Percentiles rank a stretch among this genome's conserved stretches.
phyloP scores from a whole-genome alignment of 805 yeast species.

The Candida chauliodis region DNA sequence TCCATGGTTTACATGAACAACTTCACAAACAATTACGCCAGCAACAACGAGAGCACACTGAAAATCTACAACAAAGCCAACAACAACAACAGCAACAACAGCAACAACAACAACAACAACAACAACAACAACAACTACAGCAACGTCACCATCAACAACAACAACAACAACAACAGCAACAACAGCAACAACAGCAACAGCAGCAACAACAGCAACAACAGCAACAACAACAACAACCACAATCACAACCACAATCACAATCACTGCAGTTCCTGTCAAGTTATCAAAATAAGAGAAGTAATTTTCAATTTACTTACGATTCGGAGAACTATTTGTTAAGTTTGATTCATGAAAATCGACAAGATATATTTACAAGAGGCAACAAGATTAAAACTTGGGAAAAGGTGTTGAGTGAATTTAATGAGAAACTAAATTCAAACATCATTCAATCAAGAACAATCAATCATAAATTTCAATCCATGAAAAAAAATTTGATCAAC shows the following conservation, averaged over 20 bases:
- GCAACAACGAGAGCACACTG: slow-evolving; percentile 3
- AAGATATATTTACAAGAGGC: slow-evolving; percentile 24
- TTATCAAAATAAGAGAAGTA: slow-evolving; percentile 11
- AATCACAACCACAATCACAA: not conserved
- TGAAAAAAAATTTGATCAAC: slow-evolving; percentile 19
- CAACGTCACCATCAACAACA: no score
- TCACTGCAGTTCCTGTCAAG: not conserved
- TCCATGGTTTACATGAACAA: not conserved
- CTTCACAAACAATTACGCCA: not conserved
- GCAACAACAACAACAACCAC: not conserved
- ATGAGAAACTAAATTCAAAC: slow-evolving; percentile 13
- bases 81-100: not conserved
- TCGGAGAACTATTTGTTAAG: slow-evolving; percentile 19
- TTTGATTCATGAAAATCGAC: slow-evolving; percentile 16
- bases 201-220: not conserved
- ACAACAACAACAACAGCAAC: not conserved
- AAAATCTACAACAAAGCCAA: no score
- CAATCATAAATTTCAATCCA: slow-evolving; percentile 20
- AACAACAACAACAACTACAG: not conserved
- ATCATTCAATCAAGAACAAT: slow-evolving; percentile 24
- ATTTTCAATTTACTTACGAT: slow-evolving; percentile 24
- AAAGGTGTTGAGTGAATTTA: slow-evolving; percentile 19
- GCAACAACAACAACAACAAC: not conserved
- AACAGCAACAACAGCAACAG: not conserved
- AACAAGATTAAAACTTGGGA: slow-evolving; percentile 25